A percentile compares a stretch with the other conserved stretches of the same genome.
These are phyloP conservation scores for Sugiyamaella americana DNA, from an alignment of 805 yeast species.

Conservation along the genomic window DNA sequence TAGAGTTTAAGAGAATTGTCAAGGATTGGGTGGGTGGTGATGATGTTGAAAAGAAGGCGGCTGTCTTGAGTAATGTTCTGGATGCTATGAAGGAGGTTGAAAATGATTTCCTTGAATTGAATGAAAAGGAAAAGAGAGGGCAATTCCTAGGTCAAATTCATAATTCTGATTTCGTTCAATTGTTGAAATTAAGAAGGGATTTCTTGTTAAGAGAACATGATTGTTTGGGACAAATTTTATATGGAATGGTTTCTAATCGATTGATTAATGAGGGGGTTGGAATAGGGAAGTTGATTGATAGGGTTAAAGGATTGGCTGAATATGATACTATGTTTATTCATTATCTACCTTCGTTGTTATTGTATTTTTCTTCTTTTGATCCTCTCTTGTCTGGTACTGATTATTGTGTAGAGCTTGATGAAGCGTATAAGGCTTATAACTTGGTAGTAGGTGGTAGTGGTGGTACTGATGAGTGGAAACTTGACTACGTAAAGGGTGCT, in stretches of 20 bases:
- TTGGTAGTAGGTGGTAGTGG: not conserved
- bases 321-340: conserved; percentile 63
- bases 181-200: conserved; percentile 53
- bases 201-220: conserved; percentile 66
- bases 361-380: conserved; percentile 16
- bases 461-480: conserved; percentile 25
- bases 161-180: conserved; percentile 42
- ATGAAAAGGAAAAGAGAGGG: conserved; percentile 44
- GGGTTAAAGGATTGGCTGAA: conserved; percentile 37
- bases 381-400: conserved; percentile 10
- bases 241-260: conserved; percentile 42
- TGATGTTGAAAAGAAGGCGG: conserved; percentile 7
- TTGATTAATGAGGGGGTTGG: conserved; percentile 25
- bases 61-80: conserved; percentile 34
- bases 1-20: not conserved
- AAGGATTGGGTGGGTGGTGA: conserved; percentile 2
- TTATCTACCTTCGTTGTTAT: conserved; percentile 28
- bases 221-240: conserved; percentile 57
- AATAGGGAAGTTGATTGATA: conserved; percentile 39
- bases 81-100: conserved; percentile 56
- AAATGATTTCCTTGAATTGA: conserved; percentile 45
- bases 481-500: conserved; percentile 26
- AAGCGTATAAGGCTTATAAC: conserved; percentile 10
- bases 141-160: conserved; percentile 44
- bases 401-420: conserved; percentile 7